Percentiles rank a stretch among this genome's conserved stretches.
Conservation (phyloP, 495 filamentous ascomycete genomes). For the Endocarpon pusillum region DNA sequence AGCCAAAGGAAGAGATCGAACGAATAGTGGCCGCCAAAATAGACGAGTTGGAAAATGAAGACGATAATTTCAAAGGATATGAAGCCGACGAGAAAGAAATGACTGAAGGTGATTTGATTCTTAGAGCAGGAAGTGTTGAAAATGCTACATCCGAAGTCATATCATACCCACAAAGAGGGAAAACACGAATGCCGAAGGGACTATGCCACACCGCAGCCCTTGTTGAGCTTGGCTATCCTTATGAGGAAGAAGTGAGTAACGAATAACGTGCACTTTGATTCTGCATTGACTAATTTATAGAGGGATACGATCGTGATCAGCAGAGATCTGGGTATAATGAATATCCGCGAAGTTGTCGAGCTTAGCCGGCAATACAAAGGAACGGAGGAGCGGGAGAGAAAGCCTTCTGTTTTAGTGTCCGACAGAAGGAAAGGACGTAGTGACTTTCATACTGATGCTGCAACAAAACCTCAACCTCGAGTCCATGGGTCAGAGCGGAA, state of each 20-base stretch:
- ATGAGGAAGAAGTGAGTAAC: constrained; percentile 74
- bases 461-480: constrained; percentile 16
- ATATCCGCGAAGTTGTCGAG: constrained; percentile 76
- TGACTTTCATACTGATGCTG: constrained; percentile 15
- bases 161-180: constrained; percentile 68
- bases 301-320: constrained; percentile 69
- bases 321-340: constrained; percentile 66
- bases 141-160: too few species aligned
- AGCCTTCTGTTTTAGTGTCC: too few species aligned
- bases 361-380: constrained; percentile 42
- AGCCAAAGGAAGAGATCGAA: too few species aligned
- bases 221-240: constrained; percentile 72
- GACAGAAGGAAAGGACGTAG: too few species aligned
- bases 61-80: too few species aligned
- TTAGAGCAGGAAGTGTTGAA: too few species aligned
- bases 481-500: too few species aligned
- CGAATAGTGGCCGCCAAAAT: too few species aligned
- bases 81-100: too few species aligned
- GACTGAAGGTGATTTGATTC: too few species aligned
- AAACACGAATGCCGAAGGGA: constrained; percentile 65
- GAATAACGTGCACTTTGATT: constrained; percentile 15
- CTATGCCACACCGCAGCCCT: constrained; percentile 62
- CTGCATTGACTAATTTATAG: constrained; percentile 3
- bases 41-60: too few species aligned
- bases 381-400: background rate